Evolutionary conservation across 2,329 filamentous ascomycete genomes (phyloP), one percentile per base, ranked within the genome.

Genomic region (Pseudogymnoascus sp.): DNA sequence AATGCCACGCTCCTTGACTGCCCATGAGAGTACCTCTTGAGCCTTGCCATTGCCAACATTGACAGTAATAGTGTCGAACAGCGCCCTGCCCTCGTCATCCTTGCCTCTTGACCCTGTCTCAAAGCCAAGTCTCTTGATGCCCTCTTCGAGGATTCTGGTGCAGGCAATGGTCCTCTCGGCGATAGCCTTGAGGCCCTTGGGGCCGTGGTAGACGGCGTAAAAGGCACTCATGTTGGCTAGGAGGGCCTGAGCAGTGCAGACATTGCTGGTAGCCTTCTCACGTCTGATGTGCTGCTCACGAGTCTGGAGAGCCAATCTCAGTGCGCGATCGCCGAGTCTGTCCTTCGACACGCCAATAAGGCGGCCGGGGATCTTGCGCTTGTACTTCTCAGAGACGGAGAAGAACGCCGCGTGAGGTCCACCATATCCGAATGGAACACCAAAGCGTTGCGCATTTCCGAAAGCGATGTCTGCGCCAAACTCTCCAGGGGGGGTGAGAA

Each of bases 331-430:
- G 6, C 93, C 93, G 4, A 92, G 81, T 62, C 93, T 84, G 73
- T 98, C 93, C 76, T 96, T 96, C 60, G 93, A 96, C 3, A 97
- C 83, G 69, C 93, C 93, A 66, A 98, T 89, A 31, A 97, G 79
- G 68, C 93, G 89, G 46, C 93, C 93, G 4, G 93, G 93, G 67
- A 97, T 93, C 78, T 96, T 96, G 65, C 93, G 85, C 84, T 97
- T 97, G 78, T 93, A 87, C 76, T 93, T 91, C 60, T 97, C 93
- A 62, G 86, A 86, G 62, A 93, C 92, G 19, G 93, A 90, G 74
- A 98, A 97, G 83, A 98, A 98, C 16, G 93, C 93, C 26, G 93
- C 93, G 72, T 97, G 93, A n/a, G 93, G 93, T 19, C 93, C 93
- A 71, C 93, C 93, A 70, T 88, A 96, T 60, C 93, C 93, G 73